These are phyloP conservation scores for Globisporangium polare DNA, from an alignment of 352 stramenopile species.

Conservation along the genomic window DNA sequence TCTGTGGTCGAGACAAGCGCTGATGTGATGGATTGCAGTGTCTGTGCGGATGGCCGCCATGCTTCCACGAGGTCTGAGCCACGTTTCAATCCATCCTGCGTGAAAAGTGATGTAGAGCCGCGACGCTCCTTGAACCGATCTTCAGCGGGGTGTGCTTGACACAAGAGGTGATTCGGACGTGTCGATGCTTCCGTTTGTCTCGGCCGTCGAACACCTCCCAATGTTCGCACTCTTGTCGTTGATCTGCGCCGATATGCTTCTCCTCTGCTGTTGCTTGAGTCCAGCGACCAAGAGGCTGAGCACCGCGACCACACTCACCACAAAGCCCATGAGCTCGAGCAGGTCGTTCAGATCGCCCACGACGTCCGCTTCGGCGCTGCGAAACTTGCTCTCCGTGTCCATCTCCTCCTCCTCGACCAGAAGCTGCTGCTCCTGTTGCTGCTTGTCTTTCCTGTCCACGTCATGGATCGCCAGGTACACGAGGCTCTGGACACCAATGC, in stretches of 20 bases:
- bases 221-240: not conserved
- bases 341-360: constrained; percentile 8
- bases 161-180: not conserved
- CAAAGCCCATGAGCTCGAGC: not conserved
- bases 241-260: not conserved
- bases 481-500: constrained; percentile 10
- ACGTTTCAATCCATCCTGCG: too few relatives aligned
- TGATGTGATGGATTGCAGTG: too few relatives aligned
- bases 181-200: not conserved
- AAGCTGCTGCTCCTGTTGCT: too few relatives aligned
- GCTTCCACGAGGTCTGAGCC: too few relatives aligned
- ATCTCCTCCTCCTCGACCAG: not conserved
- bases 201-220: not conserved
- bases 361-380: constrained; percentile 5
- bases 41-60: too few relatives aligned
- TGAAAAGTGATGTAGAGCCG: too few relatives aligned
- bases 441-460: not conserved
- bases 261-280: constrained; percentile 5
- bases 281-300: not conserved
- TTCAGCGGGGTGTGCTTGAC: not conserved
- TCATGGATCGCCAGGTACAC: constrained; percentile 12
- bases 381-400: not conserved
- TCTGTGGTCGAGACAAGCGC: too few relatives aligned
- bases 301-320: not conserved
- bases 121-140: too few relatives aligned